Evolutionary conservation across 2,329 filamentous ascomycete species (phyloP), one percentile per base, ranked within the genome.

Genomic region (Diplocarpon mali): DNA sequence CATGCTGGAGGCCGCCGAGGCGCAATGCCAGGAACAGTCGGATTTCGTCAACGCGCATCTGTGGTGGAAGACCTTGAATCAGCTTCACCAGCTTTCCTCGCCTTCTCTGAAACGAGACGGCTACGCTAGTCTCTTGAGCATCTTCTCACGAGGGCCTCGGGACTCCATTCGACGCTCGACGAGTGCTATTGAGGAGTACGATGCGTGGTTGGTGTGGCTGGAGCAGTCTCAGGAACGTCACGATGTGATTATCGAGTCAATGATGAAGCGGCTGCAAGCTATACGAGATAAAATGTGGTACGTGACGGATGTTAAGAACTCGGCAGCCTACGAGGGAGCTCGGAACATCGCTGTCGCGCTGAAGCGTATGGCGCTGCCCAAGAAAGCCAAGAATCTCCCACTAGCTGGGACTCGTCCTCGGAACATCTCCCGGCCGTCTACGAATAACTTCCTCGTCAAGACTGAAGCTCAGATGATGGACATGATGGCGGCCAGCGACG

Each of bases 271-370:
- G 5, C 71, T 92, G 31, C 77, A 80, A 46, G 80, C 83, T 16
- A 71, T 95, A 32, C 78, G 92, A 35, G 85, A 95, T 62, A 96
- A 96, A 70, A 95, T 96, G 85, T 98, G 92, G 92, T 98, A 94
- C 62, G 85, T 92, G 48, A 90, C 85, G 1, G 88, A 95, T 62
- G 89, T 96, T 24, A 83, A 86, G 50, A 89, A 90, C 57, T 95
- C 92, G 3, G 84, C 80, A 39, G 78, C 80, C 9, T 96, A 95
- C 57, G 85, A 92, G 48, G 83, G 93, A 54, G 87, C 86, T 32
- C 81, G 82, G 47, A 86, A 90, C 52, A 82, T 96, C 38, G 85
- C 88, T 5, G 75, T 85, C 48, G 92, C 90, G 4, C 69, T 98
- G 40, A 93, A 92, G 64, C 87, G 84, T 7, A 96, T 98, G 92